These are phyloP conservation scores for Rhizodiscina lignyota DNA, from an alignment of 495 filamentous ascomycete species.

Conservation along the genomic window DNA sequence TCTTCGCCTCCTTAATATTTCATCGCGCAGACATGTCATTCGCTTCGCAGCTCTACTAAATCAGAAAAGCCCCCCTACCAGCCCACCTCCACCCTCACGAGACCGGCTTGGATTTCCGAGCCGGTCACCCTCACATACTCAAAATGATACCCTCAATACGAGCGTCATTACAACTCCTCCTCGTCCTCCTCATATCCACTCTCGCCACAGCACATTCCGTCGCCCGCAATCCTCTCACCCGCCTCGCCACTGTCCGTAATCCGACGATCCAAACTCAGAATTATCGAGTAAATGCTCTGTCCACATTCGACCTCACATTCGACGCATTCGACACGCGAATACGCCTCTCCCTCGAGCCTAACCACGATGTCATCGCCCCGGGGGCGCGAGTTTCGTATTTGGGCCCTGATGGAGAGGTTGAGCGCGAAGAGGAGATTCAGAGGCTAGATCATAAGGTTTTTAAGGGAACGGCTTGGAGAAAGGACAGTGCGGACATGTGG, in stretches of 20 bases:
- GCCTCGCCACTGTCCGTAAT: constrained; percentile 57
- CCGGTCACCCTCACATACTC: too few species aligned
- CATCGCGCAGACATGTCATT: too few species aligned
- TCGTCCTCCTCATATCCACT: constrained; percentile 1
- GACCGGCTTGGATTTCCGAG: too few species aligned
- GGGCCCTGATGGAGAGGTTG: constrained; percentile 46
- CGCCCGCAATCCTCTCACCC: constrained; percentile 57
- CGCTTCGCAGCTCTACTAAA: too few species aligned
- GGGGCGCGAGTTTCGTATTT: constrained; percentile 61
- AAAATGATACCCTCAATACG: not conserved
- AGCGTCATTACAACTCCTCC: not conserved
- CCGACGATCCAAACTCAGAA: constrained; percentile 62
- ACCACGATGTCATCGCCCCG: constrained; percentile 71
- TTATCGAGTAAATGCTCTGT: constrained; percentile 59
- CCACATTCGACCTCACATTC: constrained; percentile 73
- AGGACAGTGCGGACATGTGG: too few species aligned
- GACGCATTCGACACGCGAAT: constrained; percentile 48
- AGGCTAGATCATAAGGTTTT: constrained; percentile 65
- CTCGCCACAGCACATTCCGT: constrained; percentile 45
- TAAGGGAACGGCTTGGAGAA: constrained; percentile 64
- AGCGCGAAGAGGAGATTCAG: constrained; percentile 43
- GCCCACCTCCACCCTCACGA: too few species aligned
- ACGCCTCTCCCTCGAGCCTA: constrained; percentile 73
- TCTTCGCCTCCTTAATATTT: too few species aligned
- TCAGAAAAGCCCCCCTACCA: too few species aligned